Evolutionary conservation across 441 rosid genomes (phyloP).

Genomic region (Erodium texanum): DNA sequence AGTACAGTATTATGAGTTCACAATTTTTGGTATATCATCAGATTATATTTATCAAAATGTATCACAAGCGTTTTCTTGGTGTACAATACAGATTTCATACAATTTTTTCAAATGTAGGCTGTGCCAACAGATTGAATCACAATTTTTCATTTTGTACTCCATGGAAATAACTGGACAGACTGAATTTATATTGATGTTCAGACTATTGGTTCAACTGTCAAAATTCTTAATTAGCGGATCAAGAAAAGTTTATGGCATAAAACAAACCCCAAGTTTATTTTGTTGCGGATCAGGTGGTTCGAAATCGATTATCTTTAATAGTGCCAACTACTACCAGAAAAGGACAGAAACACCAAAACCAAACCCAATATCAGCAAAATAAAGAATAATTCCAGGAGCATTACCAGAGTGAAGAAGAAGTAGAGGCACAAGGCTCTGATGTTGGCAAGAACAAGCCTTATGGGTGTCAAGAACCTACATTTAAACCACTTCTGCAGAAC

Average conservation of each 20-base stretch:
- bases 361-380: background rate
- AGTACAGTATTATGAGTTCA: too few species aligned
- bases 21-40: background rate
- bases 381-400: background rate
- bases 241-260: too few species aligned
- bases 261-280: too few species aligned
- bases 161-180: background rate
- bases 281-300: too few species aligned
- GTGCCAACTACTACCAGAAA: background rate
- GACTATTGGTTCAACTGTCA: background rate
- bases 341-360: background rate
- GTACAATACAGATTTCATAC: too few species aligned
- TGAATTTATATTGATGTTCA: background rate
- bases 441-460: constrained; percentile 16
- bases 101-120: too few species aligned
- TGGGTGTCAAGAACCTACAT: constrained; percentile 13
- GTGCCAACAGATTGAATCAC: too few species aligned
- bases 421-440: constrained; percentile 16
- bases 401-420: constrained; percentile 19
- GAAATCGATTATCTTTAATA: too few species aligned
- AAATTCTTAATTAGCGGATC: too few species aligned
- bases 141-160: background rate
- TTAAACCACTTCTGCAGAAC: constrained; percentile 16
- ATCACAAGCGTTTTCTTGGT: too few species aligned
- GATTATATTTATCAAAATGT: too few species aligned